phyloP scores from a whole-genome alignment of 371 early-diverging fungal species.

The Circinella umbellata region DNA sequence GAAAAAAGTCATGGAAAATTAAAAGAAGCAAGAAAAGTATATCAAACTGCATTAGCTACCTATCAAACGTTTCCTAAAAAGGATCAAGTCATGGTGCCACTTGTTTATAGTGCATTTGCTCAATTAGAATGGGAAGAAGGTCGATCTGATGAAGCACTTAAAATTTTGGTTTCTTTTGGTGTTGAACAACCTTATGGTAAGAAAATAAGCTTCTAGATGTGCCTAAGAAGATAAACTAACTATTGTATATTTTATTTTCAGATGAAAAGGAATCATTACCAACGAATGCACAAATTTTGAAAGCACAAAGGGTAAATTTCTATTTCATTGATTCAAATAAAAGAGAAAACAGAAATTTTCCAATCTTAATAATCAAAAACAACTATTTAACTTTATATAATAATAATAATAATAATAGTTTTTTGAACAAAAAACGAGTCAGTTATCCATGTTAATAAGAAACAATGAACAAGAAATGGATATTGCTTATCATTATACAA shows the following conservation, averaged over 20 bases:
- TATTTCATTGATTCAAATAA: background rate
- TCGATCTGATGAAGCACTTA: constrained; percentile 50
- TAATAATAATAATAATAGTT: too few species aligned
- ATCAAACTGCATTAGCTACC: constrained; percentile 58
- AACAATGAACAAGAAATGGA: constrained; percentile 27
- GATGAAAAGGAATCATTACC: constrained; percentile 1
- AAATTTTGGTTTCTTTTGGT: constrained; percentile 50
- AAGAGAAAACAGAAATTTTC: too few species aligned
- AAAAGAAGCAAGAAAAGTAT: constrained; percentile 66
- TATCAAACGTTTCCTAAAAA: constrained; percentile 51
- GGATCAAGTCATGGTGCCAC: constrained; percentile 43
- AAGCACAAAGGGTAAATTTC: constrained; percentile 17
- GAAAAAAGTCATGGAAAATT: constrained; percentile 48
- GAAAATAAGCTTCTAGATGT: background rate
- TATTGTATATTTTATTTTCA: background rate
- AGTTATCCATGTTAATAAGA: constrained; percentile 28
- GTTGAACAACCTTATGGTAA: constrained; percentile 34
- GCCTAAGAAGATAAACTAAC: background rate
- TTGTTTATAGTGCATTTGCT: constrained; percentile 61
- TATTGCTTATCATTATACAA: constrained; percentile 37
- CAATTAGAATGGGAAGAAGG: constrained; percentile 59
- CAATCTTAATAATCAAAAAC: background rate
- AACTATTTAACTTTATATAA: background rate
- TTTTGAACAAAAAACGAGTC: constrained; percentile 34
- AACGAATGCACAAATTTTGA: constrained; percentile 22